phyloP scores from a whole-genome alignment of 164 flowering plant species.

The Aristolochia californica region DNA sequence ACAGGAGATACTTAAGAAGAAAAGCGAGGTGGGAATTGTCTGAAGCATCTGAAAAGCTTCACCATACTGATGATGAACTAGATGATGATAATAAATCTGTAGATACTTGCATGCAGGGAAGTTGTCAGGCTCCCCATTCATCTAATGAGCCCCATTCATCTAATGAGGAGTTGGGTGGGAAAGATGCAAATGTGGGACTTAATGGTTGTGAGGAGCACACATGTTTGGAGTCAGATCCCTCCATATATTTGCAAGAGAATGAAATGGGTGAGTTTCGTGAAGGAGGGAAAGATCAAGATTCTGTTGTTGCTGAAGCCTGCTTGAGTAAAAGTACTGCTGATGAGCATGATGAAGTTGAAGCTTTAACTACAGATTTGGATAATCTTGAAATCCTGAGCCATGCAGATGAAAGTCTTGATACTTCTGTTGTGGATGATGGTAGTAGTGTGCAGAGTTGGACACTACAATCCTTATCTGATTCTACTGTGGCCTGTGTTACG shows the following conservation, averaged over 20 bases:
- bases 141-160: too few relatives aligned
- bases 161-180: conserved; percentile 15
- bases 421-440: conserved; percentile 43
- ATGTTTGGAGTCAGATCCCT: conserved; percentile 43
- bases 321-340: conserved; percentile 7
- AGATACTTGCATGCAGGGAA: not conserved
- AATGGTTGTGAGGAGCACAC: conserved; percentile 28
- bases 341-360: conserved; percentile 23
- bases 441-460: conserved; percentile 88
- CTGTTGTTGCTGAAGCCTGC: conserved; percentile 1
- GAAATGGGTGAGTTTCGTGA: conserved; percentile 2
- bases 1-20: conserved; percentile 65
- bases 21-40: conserved; percentile 62
- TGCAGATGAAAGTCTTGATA: conserved; percentile 36
- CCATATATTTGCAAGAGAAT: conserved; percentile 10
- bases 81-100: not conserved
- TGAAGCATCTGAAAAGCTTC: conserved; percentile 33
- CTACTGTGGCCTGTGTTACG: conserved; percentile 87
- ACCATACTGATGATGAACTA: conserved; percentile 16
- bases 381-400: conserved; percentile 39
- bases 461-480: conserved; percentile 75
- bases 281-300: conserved; percentile 5
- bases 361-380: conserved; percentile 22
- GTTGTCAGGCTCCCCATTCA: not conserved
- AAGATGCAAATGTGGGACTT: conserved; percentile 10